phyloP scores from a whole-genome alignment of 768 basidiomycete species.

The Leccinellum luteum region DNA sequence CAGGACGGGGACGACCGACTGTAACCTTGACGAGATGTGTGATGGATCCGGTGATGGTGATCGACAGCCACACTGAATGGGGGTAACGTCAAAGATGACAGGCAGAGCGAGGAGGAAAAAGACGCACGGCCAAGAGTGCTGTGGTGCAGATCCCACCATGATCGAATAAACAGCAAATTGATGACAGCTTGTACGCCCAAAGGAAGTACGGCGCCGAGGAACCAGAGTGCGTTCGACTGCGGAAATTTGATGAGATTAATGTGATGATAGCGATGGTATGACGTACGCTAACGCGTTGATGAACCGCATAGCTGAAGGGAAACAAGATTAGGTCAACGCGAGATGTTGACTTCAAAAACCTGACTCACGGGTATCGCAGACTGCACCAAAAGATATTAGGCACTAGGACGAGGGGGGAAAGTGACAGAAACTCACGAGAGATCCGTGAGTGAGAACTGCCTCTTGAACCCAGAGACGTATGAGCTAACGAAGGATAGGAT shows the following conservation, averaged over 20 bases:
- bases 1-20: slow-evolving; percentile 88
- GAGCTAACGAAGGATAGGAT: slow-evolving; percentile 56
- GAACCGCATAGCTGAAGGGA: slow-evolving; percentile 50
- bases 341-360: background rate
- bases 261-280: slow-evolving; percentile 18
- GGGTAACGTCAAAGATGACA: background rate
- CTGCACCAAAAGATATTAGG: slow-evolving; percentile 23
- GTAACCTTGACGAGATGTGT: slow-evolving; percentile 82
- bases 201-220: slow-evolving; percentile 54
- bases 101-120: background rate
- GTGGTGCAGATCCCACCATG: slow-evolving; percentile 88
- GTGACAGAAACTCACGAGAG: slow-evolving; percentile 51
- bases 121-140: slow-evolving; percentile 36
- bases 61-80: slow-evolving; percentile 59
- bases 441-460: slow-evolving; percentile 78
- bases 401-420: background rate
- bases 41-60: slow-evolving; percentile 69
- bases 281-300: slow-evolving; percentile 62
- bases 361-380: slow-evolving; percentile 38
- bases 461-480: slow-evolving; percentile 60
- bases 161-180: slow-evolving; percentile 68
- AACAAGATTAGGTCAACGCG: background rate
- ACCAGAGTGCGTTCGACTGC: slow-evolving; percentile 39
- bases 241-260: background rate
- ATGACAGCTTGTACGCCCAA: slow-evolving; percentile 62